Percentiles rank a stretch among this genome's conserved stretches.
Conservation (phyloP, 2,329 filamentous ascomycete genomes). For the Rasamsonia emersonii region DNA sequence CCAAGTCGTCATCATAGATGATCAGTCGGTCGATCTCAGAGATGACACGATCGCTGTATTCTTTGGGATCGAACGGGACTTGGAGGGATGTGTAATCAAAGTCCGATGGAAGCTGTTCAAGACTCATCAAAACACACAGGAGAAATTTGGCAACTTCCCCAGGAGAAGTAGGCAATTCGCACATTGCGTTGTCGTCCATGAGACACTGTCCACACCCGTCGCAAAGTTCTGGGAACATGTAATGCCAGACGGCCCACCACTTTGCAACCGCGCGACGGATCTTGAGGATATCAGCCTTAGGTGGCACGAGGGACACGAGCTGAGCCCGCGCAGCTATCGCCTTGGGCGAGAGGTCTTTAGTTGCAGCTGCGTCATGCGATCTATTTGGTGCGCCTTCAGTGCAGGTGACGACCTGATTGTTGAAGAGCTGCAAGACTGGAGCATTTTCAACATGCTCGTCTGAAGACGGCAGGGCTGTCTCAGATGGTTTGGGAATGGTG, state of each 20-base stretch:
- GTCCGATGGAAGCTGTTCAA: constrained; percentile 33
- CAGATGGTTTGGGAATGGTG: background rate
- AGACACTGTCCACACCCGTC: constrained; percentile 10
- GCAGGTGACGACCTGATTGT: constrained; percentile 29
- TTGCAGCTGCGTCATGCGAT: constrained; percentile 15
- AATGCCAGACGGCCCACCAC: constrained; percentile 25
- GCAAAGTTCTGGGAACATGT: constrained; percentile 25
- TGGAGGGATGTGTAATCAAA: constrained; percentile 28
- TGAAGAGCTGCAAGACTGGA: constrained; percentile 29
- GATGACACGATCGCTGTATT: constrained; percentile 40
- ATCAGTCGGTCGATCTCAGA: constrained; percentile 41
- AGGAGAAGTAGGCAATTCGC: constrained; percentile 19
- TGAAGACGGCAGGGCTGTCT: background rate
- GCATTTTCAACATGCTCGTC: constrained; percentile 22
- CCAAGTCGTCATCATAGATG: constrained; percentile 41
- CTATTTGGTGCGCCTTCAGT: constrained; percentile 18
- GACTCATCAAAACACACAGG: constrained; percentile 36
- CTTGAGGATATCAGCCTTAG: constrained; percentile 20
- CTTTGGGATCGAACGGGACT: constrained; percentile 32
- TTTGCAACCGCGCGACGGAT: constrained; percentile 23
- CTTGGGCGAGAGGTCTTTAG: constrained; percentile 19
- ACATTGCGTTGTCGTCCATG: constrained; percentile 3
- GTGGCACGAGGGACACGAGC: constrained; percentile 27
- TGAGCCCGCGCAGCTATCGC: constrained; percentile 17
- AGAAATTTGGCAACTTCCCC: constrained; percentile 34